Evolutionary conservation across 768 basidiomycete genomes (phyloP), one percentile per base, ranked within the genome.

Genomic region (Postia placenta): DNA sequence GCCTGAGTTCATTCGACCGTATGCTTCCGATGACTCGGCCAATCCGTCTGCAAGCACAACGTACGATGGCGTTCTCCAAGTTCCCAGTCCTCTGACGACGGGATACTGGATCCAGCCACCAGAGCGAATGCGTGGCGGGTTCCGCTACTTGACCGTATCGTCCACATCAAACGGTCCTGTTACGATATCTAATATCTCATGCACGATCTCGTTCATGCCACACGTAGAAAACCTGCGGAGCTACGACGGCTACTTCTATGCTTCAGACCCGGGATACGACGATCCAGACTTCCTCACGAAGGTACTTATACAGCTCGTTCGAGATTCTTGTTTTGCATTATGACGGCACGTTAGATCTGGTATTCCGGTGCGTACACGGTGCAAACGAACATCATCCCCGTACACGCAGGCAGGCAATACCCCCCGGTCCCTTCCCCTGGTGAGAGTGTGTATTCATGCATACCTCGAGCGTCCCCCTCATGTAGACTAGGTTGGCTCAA

Each of bases 301-400:
- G 58, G 62, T 60, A 15, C n/a, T 5, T 50, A 11, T n/a, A n/a
- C n/a, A n/a, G n/a, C n/a, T n/a, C n/a, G n/a, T n/a, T n/a, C n/a
- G n/a, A n/a, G n/a, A n/a, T n/a, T n/a, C n/a, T n/a, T n/a, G n/a
- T n/a, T n/a, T 36, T 42, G 5, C 49, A 20, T 2, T 7, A 19
- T 14, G 15, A 33, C 30, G 30, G 9, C 5, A 50, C 17, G 25
- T 42, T 26, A 67, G 61, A 57, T 79, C 3, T 80, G 80, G 79
- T 80, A 79, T 57, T 71, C 78, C 0, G 80, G 79, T 4, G 79
- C 78, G 2, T 82, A 82, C 55, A 82, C 80, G 0, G 76, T 80
- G 2, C 79, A 80, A 53, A 79, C 78, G 2, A 77, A 78, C 50
- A 79, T 74, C 0, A 74, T 79, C 0, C 64, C 78, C 0, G 47